Conservation (phyloP, 192 early-diverging fungal species). For the Backusella mclennaniae region DNA sequence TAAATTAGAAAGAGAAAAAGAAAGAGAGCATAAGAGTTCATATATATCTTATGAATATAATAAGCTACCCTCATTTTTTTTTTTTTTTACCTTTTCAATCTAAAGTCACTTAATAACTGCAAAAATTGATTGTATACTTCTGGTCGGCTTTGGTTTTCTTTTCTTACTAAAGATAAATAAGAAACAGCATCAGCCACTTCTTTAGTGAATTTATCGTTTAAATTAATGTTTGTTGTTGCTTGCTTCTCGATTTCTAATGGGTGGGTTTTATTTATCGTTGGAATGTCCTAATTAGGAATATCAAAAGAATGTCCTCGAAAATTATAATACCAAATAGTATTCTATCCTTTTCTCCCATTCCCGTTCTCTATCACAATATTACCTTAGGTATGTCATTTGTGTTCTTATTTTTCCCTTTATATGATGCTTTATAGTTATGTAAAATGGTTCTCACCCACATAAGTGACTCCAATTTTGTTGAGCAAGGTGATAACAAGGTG, state of each 20-base stretch:
- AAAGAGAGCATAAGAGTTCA: not conserved
- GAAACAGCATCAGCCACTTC: slow-evolving; percentile 20
- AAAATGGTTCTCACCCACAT: slow-evolving; percentile 18
- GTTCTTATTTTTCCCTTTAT: not conserved
- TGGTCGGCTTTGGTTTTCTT: slow-evolving; percentile 2
- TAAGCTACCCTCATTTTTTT: not conserved
- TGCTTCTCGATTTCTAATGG: not conserved
- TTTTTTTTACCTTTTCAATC: slow-evolving; percentile 21
- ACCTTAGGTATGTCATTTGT: not conserved
- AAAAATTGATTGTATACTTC: slow-evolving; percentile 19
- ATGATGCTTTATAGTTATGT: not conserved
- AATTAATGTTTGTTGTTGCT: not conserved
- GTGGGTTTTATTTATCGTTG: not conserved
- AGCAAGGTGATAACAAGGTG: slow-evolving; percentile 16
- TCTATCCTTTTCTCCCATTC: not conserved
- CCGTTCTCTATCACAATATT: not conserved
- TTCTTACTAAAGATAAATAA: slow-evolving; percentile 18
- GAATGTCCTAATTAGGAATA: not conserved
- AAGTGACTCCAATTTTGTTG: slow-evolving; percentile 11
- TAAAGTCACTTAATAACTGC: slow-evolving; percentile 19
- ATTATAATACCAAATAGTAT: not conserved
- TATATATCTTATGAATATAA: not conserved
- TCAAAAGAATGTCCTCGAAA: not conserved
- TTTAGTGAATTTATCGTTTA: not conserved
- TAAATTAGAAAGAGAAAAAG: not conserved